These are phyloP conservation scores for Hyphopichia khmerensis DNA, from an alignment of 1,139 yeast genomes.

Conservation along the genomic window DNA sequence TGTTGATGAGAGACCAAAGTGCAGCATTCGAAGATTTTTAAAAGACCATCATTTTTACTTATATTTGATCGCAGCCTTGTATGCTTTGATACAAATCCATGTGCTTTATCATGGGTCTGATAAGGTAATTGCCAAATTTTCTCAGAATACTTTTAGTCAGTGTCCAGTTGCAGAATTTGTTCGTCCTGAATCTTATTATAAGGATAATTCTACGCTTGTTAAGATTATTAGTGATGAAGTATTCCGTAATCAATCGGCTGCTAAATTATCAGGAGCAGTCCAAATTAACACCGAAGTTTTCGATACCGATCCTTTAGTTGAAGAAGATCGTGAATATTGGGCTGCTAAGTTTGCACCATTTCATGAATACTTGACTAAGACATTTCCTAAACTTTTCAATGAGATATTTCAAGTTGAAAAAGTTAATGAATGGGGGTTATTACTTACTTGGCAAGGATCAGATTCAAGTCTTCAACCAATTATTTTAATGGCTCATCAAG, in stretches of 20 bases:
- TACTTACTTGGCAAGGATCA: slow-evolving; percentile 30
- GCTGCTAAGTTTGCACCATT: slow-evolving; percentile 24
- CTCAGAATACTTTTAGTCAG: background rate
- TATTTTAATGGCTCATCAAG: slow-evolving; percentile 43
- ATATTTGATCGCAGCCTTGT: too few species aligned
- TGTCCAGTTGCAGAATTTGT: slow-evolving; percentile 10
- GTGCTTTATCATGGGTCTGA: too few species aligned
- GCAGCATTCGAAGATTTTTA: too few species aligned
- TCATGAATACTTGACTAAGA: slow-evolving; percentile 18
- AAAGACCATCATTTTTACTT: too few species aligned
- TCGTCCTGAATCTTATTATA: slow-evolving; percentile 13
- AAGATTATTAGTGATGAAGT: slow-evolving; percentile 13
- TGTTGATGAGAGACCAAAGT: too few species aligned
- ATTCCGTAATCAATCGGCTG: slow-evolving; percentile 28
- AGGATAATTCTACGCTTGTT: slow-evolving; percentile 14
- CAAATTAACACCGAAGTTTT: slow-evolving; percentile 33
- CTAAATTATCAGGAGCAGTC: slow-evolving; percentile 32
- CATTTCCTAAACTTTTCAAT: slow-evolving; percentile 23
- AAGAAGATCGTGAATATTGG: slow-evolving; percentile 32
- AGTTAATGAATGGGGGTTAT: slow-evolving; percentile 26
- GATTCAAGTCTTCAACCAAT: slow-evolving; percentile 29
- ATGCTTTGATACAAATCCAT: too few species aligned
- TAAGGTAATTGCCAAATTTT: too few species aligned
- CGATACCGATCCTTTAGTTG: slow-evolving; percentile 38
- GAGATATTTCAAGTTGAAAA: slow-evolving; percentile 20